Evolutionary conservation across 306 rosid genomes (phyloP).

Genomic region (Vigna hirtella): DNA sequence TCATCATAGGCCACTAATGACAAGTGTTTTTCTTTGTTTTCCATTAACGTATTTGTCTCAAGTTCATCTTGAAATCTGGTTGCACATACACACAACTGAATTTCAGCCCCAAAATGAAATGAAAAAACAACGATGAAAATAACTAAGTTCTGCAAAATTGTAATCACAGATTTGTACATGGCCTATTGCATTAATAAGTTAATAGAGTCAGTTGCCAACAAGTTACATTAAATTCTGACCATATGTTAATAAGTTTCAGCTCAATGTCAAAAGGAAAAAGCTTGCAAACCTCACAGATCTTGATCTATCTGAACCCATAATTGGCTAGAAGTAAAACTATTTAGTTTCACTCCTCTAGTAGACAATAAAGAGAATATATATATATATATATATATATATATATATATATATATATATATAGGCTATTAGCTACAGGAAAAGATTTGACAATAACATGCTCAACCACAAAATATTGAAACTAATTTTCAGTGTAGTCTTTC

Average conservation of each 20-base stretch:
- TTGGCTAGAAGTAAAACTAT: constrained; percentile 28
- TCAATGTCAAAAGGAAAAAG: constrained; percentile 19
- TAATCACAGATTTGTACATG: constrained; percentile 1
- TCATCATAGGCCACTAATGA: constrained; percentile 33
- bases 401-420: constrained; percentile 44
- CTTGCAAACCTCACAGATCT: constrained; percentile 57
- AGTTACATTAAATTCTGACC: constrained; percentile 17
- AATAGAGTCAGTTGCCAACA: constrained; percentile 1
- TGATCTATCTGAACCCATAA: constrained; percentile 54
- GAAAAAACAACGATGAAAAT: constrained; percentile 17
- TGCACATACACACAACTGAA: constrained; percentile 23
- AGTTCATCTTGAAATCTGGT: constrained; percentile 59
- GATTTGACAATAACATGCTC: constrained; percentile 24
- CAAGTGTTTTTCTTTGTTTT: constrained; percentile 32
- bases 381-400: constrained; percentile 47
- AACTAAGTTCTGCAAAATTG: neutral
- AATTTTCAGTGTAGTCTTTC: constrained; percentile 17
- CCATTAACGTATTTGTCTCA: constrained; percentile 45
- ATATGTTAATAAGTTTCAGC: neutral
- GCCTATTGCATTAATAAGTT: constrained; percentile 1
- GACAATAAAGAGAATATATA: constrained; percentile 28
- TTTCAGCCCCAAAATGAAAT: constrained; percentile 40
- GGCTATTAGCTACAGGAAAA: constrained; percentile 32
- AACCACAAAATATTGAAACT: constrained; percentile 42
- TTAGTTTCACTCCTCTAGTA: constrained; percentile 35